phyloP scores from a whole-genome alignment of 495 filamentous ascomycete genomes.

The Pyrenula aspistea region DNA sequence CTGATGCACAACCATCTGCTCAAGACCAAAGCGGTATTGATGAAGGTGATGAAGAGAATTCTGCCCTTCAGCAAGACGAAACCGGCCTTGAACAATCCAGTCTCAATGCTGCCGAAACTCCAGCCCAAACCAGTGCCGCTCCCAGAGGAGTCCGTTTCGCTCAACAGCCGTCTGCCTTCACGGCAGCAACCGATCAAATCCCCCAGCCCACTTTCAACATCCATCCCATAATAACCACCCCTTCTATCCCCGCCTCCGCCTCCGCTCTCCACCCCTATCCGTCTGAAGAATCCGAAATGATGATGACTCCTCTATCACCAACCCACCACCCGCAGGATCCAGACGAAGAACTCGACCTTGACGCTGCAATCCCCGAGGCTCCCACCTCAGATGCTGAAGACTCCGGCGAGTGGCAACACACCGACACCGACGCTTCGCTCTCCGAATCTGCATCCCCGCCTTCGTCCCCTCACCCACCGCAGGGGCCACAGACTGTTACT shows the following conservation, averaged over 20 bases:
- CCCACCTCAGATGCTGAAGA: slow-evolving; percentile 17
- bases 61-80: neutral
- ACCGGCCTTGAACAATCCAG: slow-evolving; percentile 1
- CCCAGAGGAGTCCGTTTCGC: neutral
- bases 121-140: neutral
- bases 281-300: slow-evolving; percentile 37
- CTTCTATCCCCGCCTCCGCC: neutral
- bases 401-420: slow-evolving; percentile 50
- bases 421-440: slow-evolving; percentile 68
- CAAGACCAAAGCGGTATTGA: neutral
- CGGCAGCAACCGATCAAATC: neutral
- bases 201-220: neutral
- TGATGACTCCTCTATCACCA: slow-evolving; percentile 17
- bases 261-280: slow-evolving; percentile 5
- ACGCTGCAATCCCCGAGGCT: slow-evolving; percentile 29
- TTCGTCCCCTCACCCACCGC: neutral
- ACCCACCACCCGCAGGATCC: slow-evolving; percentile 8
- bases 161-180: neutral
- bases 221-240: neutral
- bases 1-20: neutral
- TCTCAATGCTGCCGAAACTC: neutral
- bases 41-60: neutral
- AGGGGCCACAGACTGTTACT: too few relatives aligned
- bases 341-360: slow-evolving; percentile 13
- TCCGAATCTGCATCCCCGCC: slow-evolving; percentile 16